These are phyloP conservation scores for Scheffersomyces segobiensis DNA, from an alignment of 1,139 yeast genomes.

Conservation along the genomic window DNA sequence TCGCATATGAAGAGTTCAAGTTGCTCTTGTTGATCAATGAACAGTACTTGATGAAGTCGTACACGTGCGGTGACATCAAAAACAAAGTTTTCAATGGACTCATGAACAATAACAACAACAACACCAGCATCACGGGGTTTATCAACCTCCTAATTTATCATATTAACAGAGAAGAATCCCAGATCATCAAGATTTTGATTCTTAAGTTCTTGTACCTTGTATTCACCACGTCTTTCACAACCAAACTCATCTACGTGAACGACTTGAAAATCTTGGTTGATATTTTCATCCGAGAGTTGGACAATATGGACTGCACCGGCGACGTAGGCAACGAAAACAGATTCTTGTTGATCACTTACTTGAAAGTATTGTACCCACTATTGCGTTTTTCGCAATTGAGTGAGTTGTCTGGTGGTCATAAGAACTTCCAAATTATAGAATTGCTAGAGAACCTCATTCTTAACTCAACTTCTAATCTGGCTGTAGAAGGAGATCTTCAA, in stretches of 20 bases:
- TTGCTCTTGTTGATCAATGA: constrained; percentile 77
- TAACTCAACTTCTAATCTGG: constrained; percentile 20
- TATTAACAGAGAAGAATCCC: constrained; percentile 76
- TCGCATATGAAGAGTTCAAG: constrained; percentile 72
- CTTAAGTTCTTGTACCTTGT: constrained; percentile 75
- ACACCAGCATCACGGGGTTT: constrained; percentile 34
- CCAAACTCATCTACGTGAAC: constrained; percentile 74
- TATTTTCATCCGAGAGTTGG: constrained; percentile 76
- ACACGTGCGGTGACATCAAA: constrained; percentile 26
- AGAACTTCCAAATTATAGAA: constrained; percentile 52
- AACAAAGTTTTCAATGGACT: constrained; percentile 53
- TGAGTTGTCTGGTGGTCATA: constrained; percentile 52
- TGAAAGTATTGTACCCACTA: constrained; percentile 75
- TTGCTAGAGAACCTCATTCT: constrained; percentile 49
- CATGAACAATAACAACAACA: constrained; percentile 19
- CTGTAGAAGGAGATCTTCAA: constrained; percentile 9
- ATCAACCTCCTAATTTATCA: constrained; percentile 48
- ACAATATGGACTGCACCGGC: constrained; percentile 53
- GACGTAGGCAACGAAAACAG: constrained; percentile 49
- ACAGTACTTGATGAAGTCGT: constrained; percentile 74
- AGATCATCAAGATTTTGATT: constrained; percentile 72
- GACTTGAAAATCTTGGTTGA: constrained; percentile 87
- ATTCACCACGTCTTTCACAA: constrained; percentile 65
- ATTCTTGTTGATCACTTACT: constrained; percentile 65
- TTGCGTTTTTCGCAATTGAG: constrained; percentile 63